A percentile compares a stretch with the other conserved stretches of the same genome.
phyloP scores from a whole-genome alignment of 2,329 filamentous ascomycete species.

The Trichoderma sp. region DNA sequence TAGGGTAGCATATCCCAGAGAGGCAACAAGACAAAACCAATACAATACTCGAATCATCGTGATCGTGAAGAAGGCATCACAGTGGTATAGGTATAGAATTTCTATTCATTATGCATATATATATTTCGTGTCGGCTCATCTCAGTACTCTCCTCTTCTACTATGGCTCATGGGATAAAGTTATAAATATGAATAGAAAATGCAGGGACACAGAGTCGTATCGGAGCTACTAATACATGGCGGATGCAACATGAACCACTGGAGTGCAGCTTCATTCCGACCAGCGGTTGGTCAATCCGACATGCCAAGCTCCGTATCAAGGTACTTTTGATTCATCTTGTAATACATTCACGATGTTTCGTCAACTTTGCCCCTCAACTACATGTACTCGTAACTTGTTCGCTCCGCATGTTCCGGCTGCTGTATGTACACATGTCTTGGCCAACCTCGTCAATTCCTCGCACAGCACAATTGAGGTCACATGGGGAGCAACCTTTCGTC shows the following conservation, averaged over 20 bases:
- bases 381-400: not conserved
- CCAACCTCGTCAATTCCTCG: not conserved
- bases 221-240: not conserved
- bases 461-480: too few species aligned
- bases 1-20: not conserved
- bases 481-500: not conserved
- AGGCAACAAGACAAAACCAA: not conserved
- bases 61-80: not conserved
- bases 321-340: constrained; percentile 5
- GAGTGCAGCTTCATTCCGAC: not conserved
- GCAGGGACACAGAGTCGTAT: not conserved
- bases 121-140: not conserved
- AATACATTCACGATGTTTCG: not conserved
- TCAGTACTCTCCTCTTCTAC: not conserved
- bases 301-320: not conserved
- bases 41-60: too few species aligned
- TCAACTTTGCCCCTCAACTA: not conserved
- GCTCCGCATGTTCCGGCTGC: not conserved
- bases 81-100: not conserved
- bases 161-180: not conserved
- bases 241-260: not conserved
- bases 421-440: not conserved
- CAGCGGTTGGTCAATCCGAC: not conserved
- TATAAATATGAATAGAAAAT: not conserved
- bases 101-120: not conserved